Percentiles rank a stretch among this genome's conserved stretches.
Evolutionary conservation across 1,139 yeast genomes (phyloP).

Genomic region (Geotrichum reessii): DNA sequence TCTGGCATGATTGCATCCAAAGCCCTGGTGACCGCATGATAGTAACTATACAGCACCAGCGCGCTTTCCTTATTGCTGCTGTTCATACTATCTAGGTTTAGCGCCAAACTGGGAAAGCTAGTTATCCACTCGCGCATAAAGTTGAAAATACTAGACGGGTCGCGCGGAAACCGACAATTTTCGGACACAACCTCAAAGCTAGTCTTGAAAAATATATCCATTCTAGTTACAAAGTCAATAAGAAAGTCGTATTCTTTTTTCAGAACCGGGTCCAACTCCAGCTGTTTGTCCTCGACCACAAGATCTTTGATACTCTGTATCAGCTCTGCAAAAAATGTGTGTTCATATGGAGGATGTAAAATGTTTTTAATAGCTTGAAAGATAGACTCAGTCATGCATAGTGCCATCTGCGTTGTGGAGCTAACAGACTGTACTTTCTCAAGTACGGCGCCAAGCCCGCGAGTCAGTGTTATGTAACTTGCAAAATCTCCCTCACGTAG

Average conservation of each 20-base stretch:
- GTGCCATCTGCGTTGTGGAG: constrained; percentile 29
- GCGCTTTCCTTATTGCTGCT: constrained; percentile 11
- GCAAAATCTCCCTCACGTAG: constrained; percentile 30
- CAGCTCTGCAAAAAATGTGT: constrained; percentile 34
- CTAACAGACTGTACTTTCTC: constrained; percentile 27
- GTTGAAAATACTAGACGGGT: constrained; percentile 21
- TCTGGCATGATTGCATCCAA: constrained; percentile 39
- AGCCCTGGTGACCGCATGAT: constrained; percentile 34
- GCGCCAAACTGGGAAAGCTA: constrained; percentile 30
- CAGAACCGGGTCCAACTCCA: constrained; percentile 4
- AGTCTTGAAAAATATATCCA: constrained; percentile 21
- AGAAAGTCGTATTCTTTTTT: constrained; percentile 24
- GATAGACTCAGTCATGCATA: constrained; percentile 32
- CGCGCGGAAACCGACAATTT: not conserved
- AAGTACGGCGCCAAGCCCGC: constrained; percentile 33
- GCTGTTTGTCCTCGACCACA: constrained; percentile 11
- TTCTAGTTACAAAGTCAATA: constrained; percentile 22
- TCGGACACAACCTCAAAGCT: not conserved
- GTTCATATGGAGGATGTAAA: constrained; percentile 37
- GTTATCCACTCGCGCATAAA: constrained; percentile 31
- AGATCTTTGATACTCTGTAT: constrained; percentile 22
- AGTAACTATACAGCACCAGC: constrained; percentile 34
- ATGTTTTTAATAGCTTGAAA: constrained; percentile 34
- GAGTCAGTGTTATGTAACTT: constrained; percentile 30
- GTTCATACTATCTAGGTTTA: constrained; percentile 15